Base-by-base conservation (phyloP, 495 filamentous ascomycete genomes). In the Cryomyces minteri region DNA sequence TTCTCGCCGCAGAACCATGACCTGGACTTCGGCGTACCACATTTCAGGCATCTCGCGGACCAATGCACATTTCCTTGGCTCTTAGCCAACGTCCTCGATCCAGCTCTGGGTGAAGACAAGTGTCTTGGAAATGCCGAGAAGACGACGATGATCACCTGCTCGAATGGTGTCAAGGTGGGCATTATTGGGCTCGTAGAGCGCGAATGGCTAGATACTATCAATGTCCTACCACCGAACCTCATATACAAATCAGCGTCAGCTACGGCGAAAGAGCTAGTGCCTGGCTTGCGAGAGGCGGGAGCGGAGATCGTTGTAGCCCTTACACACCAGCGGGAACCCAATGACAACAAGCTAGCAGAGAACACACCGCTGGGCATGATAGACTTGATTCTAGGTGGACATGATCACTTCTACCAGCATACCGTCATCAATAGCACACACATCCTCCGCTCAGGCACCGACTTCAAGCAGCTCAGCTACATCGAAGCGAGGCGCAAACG, bases 391-490 rank as follows among this genome's bases (percentile, higher is more conserved):
- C 67, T 94, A 1, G 85, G 87, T 38, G 87, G 87, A 4, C 87
- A 94, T 52, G 87, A 94, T 48, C 87, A 94, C 54, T 88, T 80
- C 57, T 94, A 94, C 52, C 68, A 67, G 31, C 85, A 94, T 58
- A 67, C 69, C 39, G 42, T 82, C 43, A 68, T 86, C 51, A 90
- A 92, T 48, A 76, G 77, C 10, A 77, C 72, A 4, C 85, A 94
- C 54, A 68, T 92, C 2, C 67, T 94, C 4, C 73, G 87, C 4
- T 88, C 83, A 0, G 85, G 87, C 0, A 81, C 74, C 18, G 87
- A 94, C 57, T 94, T 94, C 61, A 88, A 85, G 62, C 83, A 94
- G 50, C 60, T 94, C 4, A 87, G 80, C 51, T 93, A 94, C 55
- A 70, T 94, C 46, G 84, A 94, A 56, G 77, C 73, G 1, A 62